A percentile compares a stretch with the other conserved stretches of the same genome.
Evolutionary conservation across 1,284 basidiomycete species (phyloP).

Genomic region (Apiotrichum sp.): DNA sequence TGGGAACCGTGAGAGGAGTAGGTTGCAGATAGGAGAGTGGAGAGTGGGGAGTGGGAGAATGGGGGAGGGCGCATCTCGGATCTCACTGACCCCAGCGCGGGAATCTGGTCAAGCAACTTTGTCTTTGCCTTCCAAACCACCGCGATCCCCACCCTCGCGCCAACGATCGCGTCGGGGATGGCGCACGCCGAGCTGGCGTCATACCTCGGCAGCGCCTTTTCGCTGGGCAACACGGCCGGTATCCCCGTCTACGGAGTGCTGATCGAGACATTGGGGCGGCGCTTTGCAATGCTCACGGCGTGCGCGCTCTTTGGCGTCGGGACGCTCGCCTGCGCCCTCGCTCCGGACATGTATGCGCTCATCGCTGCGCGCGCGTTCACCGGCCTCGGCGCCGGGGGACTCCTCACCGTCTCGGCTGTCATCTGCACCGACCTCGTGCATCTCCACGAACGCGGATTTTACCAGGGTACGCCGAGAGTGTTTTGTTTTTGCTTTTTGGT

Average conservation of each 20-base stretch:
- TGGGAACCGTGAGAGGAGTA: too few relatives aligned
- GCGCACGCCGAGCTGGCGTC: slow-evolving; percentile 42
- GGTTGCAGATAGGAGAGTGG: too few relatives aligned
- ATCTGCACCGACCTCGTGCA: slow-evolving; percentile 46
- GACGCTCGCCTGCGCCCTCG: slow-evolving; percentile 36
- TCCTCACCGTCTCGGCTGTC: slow-evolving; percentile 43
- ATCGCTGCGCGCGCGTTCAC: slow-evolving; percentile 40
- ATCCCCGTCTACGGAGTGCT: slow-evolving; percentile 47
- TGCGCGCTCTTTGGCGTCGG: slow-evolving; percentile 39
- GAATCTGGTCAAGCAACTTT: slow-evolving; percentile 39
- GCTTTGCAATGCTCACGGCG: slow-evolving; percentile 40
- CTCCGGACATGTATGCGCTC: slow-evolving; percentile 35
- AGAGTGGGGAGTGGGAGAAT: too few relatives aligned
- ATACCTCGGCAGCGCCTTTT: slow-evolving; percentile 43
- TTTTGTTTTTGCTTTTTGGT: not conserved
- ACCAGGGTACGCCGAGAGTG: slow-evolving; percentile 37
- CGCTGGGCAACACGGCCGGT: slow-evolving; percentile 39
- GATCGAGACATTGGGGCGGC: slow-evolving; percentile 43
- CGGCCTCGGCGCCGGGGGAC: slow-evolving; percentile 45
- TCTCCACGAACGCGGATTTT: slow-evolving; percentile 43
- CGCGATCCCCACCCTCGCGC: slow-evolving; percentile 44
- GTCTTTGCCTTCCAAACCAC: slow-evolving; percentile 44
- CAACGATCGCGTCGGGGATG: slow-evolving; percentile 27
- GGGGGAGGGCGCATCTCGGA: too few relatives aligned
- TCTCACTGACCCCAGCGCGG: slow-evolving; percentile 9